Evolutionary conservation across 2,329 filamentous ascomycete genomes (phyloP).

Genomic region (Fusarium protoensiforme): DNA sequence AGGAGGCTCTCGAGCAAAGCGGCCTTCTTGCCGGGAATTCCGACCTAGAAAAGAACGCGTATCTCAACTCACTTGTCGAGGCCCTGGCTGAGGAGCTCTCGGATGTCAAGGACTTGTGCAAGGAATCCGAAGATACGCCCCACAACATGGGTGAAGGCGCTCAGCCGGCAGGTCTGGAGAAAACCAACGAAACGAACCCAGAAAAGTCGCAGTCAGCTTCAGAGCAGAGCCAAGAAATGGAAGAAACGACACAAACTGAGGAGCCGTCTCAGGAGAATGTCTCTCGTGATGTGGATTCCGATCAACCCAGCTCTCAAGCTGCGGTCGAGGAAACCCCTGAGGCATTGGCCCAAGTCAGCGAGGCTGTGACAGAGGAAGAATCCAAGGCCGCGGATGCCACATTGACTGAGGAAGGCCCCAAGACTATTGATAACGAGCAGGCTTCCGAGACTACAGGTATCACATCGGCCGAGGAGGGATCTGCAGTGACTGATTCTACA

Average conservation of each 20-base stretch:
- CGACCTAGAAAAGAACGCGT: slow-evolving; percentile 57
- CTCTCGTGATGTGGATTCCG: background rate
- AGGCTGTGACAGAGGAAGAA: background rate
- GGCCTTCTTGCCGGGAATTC: slow-evolving; percentile 61
- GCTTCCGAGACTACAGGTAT: background rate
- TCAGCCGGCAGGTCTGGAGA: background rate
- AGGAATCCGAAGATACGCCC: slow-evolving; percentile 22
- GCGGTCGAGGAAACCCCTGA: background rate
- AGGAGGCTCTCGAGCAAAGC: slow-evolving; percentile 65
- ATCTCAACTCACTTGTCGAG: slow-evolving; percentile 62
- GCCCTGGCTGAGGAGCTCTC: slow-evolving; percentile 54
- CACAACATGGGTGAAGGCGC: slow-evolving; percentile 11
- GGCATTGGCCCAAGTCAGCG: background rate
- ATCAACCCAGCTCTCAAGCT: background rate
- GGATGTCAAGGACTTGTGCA: slow-evolving; percentile 36
- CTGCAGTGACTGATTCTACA: background rate
- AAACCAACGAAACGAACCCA: background rate
- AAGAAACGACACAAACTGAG: background rate
- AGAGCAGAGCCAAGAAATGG: background rate
- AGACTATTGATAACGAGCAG: background rate
- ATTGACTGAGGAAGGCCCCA: background rate
- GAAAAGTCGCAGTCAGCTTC: background rate
- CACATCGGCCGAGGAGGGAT: background rate
- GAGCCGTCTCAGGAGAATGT: background rate
- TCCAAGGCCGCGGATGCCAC: background rate